Base-by-base conservation (phyloP, 2,329 filamentous ascomycete genomes). In the Colletotrichum viniferum region DNA sequence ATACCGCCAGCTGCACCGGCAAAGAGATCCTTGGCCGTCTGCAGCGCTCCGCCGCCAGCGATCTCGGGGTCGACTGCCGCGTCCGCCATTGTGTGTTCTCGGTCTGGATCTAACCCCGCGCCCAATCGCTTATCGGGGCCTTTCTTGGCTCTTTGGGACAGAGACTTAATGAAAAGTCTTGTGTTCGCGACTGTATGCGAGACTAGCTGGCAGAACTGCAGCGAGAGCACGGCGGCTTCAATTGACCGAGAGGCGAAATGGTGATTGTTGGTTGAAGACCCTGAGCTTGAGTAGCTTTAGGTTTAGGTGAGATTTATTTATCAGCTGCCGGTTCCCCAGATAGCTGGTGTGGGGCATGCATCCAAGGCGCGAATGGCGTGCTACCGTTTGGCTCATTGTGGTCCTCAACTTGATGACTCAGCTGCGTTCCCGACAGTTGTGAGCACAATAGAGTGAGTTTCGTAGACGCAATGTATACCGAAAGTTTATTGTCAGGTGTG, bases 1-100 rank as follows among this genome's bases (percentile, higher is more conserved):
- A 98, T 90, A 80, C 97, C 97, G 77, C 97, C 97, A 9, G 94
- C 94, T 75, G 97, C 97, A 48, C 97, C 97, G 13, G 97, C 92
- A 82, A 96, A 94, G 74, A 99, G 88, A 86, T 99, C 97, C 88
- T 98, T 99, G 81, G 93, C 87, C 65, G 94, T 94, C 82, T 93
- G 91, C 79, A 88, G 78, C 28, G 84, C 85, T 71, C 85, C 83
- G 76, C 81, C 82, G 63, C 76, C 43, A 34, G 16, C 38, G 36
- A 73, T 64, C 58, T 76, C 73, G 64, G 73, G 73, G 21, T 76
- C 73, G 48, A 76, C 58, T 26, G 24, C 73, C 18, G 73, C 70
- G 70, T 76, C 70, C 58, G 73, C 73, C 73, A 76, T 76, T 48
- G 32, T 62, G 30, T 16, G 18, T 58, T 32, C 38, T 48, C 28